Base-by-base conservation (phyloP, 1,284 basidiomycete species). In the Papiliotrema terrestris region DNA sequence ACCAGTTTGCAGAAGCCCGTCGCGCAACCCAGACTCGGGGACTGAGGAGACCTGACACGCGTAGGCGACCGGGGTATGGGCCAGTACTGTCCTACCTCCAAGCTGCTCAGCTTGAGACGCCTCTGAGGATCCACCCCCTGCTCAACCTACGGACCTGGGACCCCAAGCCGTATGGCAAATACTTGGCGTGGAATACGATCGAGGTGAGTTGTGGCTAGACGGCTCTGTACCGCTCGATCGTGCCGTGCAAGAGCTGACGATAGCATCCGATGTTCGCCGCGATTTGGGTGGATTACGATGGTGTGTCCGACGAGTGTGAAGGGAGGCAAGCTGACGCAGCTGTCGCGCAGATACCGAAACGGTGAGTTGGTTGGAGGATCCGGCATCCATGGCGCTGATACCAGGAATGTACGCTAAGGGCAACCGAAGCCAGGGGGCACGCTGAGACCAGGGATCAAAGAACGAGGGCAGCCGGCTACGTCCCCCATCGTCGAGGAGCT, bases 221-320 rank as follows among this genome's bases (percentile, higher is more conserved):
- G 39, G 42, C 11, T 14, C 26, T 11, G 37, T 26, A 46, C 22
- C 35, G 19, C 14, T 41, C 32, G 36, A 5, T 43, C 19, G 42
- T 43, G 32, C n/a, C n/a, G n/a, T n/a, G n/a, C n/a, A n/a, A n/a
- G n/a, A n/a, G 26, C 51, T 55, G 25, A 55, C 8, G 11, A 29
- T 35, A 69, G 65, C 71, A 74, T 49, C 72, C 72, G 14, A 72
- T 72, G 68, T 74, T 74, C 51, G 72, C 72, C 6, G 71, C 71
- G 22, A 71, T 73, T 42, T 75, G 68, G 71, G 68, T 70, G 6
- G 70, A 72, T 44, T 72, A 55, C 49, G 69, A 72, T 59, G 69
- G 62, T 61, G 36, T 54, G 58, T n/a, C 8, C 3, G 19, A 14
- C 14, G 29, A 11, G 37, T 3, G 17, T 22, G 35, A 6, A 26